A percentile compares a stretch with the other conserved stretches of the same genome.
Evolutionary conservation across 805 yeast species (phyloP).

Genomic region (Scheffersomyces lignosus): DNA sequence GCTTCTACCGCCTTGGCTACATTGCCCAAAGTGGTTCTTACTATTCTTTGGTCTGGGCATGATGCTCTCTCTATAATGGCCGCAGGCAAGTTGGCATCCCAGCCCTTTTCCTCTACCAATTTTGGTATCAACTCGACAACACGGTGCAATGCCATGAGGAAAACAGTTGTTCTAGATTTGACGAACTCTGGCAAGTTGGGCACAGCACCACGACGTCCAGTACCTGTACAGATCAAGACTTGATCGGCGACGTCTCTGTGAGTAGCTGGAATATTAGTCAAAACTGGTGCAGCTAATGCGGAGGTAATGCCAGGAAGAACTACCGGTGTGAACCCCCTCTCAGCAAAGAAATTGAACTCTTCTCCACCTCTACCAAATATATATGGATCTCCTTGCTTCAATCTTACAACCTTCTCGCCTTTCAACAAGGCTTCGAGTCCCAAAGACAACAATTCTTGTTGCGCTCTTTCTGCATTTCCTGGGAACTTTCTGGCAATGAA

Average conservation of each 20-base stretch:
- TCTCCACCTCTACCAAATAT: constrained; percentile 97
- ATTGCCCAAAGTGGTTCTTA: constrained; percentile 66
- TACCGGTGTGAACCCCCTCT: constrained; percentile 66
- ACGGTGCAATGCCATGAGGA: constrained; percentile 87
- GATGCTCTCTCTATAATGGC: constrained; percentile 89
- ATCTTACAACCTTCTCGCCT: constrained; percentile 80
- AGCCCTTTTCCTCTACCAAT: constrained; percentile 44
- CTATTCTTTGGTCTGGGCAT: constrained; percentile 88
- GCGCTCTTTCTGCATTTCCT: constrained; percentile 94
- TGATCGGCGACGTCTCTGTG: constrained; percentile 92
- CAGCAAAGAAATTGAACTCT: constrained; percentile 68
- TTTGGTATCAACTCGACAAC: constrained; percentile 54
- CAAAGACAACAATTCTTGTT: constrained; percentile 71
- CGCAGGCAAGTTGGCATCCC: constrained; percentile 75
- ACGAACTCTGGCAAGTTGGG: constrained; percentile 79
- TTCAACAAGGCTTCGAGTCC: constrained; percentile 64
- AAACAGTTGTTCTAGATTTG: constrained; percentile 74
- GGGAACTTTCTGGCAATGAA: constrained; percentile 94
- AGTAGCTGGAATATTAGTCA: constrained; percentile 84
- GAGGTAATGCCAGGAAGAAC: constrained; percentile 90
- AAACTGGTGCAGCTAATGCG: constrained; percentile 83
- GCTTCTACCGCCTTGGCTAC: constrained; percentile 73
- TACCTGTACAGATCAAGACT: constrained; percentile 90
- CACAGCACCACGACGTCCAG: constrained; percentile 82
- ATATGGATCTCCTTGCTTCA: constrained; percentile 97